Evolutionary conservation across 75 land plant species (phyloP), one percentile per base, ranked within the genome.

Genomic region (Ceratopteris richardii): DNA sequence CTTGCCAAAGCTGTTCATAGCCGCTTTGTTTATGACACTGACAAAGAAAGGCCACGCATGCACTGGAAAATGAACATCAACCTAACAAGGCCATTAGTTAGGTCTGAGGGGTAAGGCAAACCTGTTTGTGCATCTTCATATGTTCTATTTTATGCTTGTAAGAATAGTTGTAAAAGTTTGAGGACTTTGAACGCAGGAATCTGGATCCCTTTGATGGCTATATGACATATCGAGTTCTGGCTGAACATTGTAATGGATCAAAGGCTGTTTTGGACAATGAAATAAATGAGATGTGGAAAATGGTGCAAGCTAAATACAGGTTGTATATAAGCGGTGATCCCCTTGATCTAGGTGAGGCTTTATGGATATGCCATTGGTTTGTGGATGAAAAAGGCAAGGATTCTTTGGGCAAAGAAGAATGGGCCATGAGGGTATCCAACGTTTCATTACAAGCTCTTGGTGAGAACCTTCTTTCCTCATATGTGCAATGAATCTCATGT

Each of bases 341-440:
- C 19, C 18, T 51, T 10, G 53, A 51, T 51, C 18, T 51, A 23
- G 53, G 53, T 51, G 53, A 51, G 18, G 23, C 53, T 9, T 18
- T 51, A 23, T 51, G 53, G 53, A 51, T 51, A 7, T 51, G 53
- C 23, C 53, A 51, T 51, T n/a, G n/a, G n/a, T n/a, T n/a, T n/a
- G n/a, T n/a, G n/a, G n/a, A n/a, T n/a, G n/a, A n/a, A n/a, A n/a
- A n/a, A n/a, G n/a, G n/a, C n/a, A n/a, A n/a, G n/a, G n/a, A n/a
- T n/a, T n/a, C n/a, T n/a, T n/a, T n/a, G n/a, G n/a, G n/a, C n/a
- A n/a, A n/a, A n/a, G n/a, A n/a, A n/a, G n/a, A n/a, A n/a, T n/a
- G n/a, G n/a, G n/a, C n/a, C n/a, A n/a, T n/a, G n/a, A n/a, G n/a
- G n/a, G n/a, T n/a, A n/a, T n/a, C n/a, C n/a, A n/a, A n/a, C n/a